A percentile compares a stretch with the other conserved stretches of the same genome.
These are phyloP conservation scores for Penicillium alfredii DNA, from an alignment of 495 filamentous ascomycete genomes.

Conservation along the genomic window DNA sequence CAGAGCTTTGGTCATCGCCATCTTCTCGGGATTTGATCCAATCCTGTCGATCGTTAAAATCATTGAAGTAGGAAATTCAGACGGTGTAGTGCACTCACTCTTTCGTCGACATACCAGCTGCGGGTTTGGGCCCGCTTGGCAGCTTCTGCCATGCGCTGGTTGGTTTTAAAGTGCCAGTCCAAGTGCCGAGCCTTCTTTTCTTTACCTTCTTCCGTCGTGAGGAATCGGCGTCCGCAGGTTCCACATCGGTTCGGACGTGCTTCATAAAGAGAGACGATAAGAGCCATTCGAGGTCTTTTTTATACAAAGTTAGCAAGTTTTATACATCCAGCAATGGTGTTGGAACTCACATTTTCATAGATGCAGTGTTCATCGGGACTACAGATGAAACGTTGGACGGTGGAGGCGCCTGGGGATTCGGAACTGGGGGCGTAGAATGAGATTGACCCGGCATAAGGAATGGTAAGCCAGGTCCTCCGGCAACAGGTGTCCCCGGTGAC, in stretches of 20 bases:
- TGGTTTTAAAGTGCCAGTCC: constrained; percentile 96
- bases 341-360: constrained; percentile 68
- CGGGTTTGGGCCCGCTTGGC: constrained; percentile 78
- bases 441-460: constrained; percentile 40
- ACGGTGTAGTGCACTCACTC: constrained; percentile 51
- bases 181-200: constrained; percentile 86
- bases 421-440: constrained; percentile 30
- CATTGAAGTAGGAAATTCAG: background rate
- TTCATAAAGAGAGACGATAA: constrained; percentile 70
- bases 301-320: constrained; percentile 23
- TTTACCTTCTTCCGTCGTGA: constrained; percentile 66
- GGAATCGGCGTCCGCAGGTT: constrained; percentile 86
- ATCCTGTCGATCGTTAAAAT: constrained; percentile 46
- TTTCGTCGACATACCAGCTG: constrained; percentile 89
- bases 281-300: constrained; percentile 63
- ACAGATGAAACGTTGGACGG: constrained; percentile 43
- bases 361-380: constrained; percentile 63
- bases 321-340: background rate
- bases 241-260: constrained; percentile 75
- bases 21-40: constrained; percentile 82
- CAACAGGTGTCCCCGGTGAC: constrained; percentile 16
- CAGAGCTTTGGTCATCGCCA: constrained; percentile 53
- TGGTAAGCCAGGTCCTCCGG: constrained; percentile 27
- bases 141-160: constrained; percentile 78
- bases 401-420: constrained; percentile 21